Evolutionary conservation across 2,329 filamentous ascomycete genomes (phyloP), one percentile per base, ranked within the genome.

Genomic region (Fonsecaea pugnacius): DNA sequence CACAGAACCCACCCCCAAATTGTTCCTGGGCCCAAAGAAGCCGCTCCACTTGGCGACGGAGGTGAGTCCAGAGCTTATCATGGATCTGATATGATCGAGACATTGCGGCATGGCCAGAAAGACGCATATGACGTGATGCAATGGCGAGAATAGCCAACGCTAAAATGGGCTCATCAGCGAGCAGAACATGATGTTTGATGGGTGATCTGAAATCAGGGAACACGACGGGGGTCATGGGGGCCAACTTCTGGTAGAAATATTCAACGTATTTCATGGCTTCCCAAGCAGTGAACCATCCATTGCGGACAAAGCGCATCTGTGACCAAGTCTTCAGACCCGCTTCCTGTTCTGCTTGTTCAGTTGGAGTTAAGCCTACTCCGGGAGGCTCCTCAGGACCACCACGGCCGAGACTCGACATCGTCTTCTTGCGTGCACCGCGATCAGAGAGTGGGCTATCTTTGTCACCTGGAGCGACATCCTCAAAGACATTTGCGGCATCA

Each of bases 1-100:
- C 89, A 72, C 89, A 91, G 75, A 94, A 92, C 16, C 91, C 92
- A 30, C 91, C 91, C 33, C 92, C 94, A 73, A 97, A 97, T 58
- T 96, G 92, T 76, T 98, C 94, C 74, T 97, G 94, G 8, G 93
- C 95, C 90, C 92, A 98, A 40, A 98, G 88, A 70, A 96, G 90
- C 36, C 94, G 87, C 76, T 96, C 92, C 69, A 98, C 95, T 91
- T 98, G 97, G 64, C 92, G 91, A 58, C 93, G 89, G 33, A 98
- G 84, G 73, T 97, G 96, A 33, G 88, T 91, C 95, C 95, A 99
- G 4, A 98, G 85, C 76, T 96, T 92, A 72, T 97, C 92, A 70
- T 98, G 95, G 60, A 99, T 96, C 54, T 92, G 90, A 72, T 95
- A 91, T 0, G 92, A 91, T 57, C 95, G 88, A 54, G 91, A 96